A percentile compares a stretch with the other conserved stretches of the same genome.
Conservation (phyloP, 75 land plant genomes). For the Chamaecyparis obtusa region DNA sequence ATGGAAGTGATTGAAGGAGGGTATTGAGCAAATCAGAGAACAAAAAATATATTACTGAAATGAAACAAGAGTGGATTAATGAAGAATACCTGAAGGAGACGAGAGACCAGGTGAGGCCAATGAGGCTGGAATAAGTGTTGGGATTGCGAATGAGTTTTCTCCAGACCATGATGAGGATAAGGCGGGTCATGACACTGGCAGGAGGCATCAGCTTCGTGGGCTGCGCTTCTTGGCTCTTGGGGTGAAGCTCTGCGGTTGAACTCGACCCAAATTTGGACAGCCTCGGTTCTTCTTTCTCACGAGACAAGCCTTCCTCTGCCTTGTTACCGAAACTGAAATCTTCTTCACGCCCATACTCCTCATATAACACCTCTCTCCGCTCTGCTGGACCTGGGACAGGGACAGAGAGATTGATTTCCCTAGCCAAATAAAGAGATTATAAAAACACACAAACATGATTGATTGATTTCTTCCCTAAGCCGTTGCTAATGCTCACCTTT, state of each 20-base stretch:
- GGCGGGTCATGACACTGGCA: conserved; percentile 81
- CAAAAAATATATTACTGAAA: background rate
- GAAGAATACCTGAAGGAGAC: conserved; percentile 63
- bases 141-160: conserved; percentile 89
- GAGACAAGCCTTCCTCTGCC: conserved; percentile 17
- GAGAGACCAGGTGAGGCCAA: conserved; percentile 84
- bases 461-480: too few relatives aligned
- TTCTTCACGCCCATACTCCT: conserved; percentile 28
- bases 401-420: background rate
- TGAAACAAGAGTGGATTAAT: background rate
- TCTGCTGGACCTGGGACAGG: background rate
- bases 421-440: background rate
- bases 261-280: conserved; percentile 50
- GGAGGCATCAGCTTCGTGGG: conserved; percentile 75
- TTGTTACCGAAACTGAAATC: conserved; percentile 63
- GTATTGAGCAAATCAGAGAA: background rate
- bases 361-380: conserved; percentile 16
- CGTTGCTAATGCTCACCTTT: conserved; percentile 39
- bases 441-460: too few relatives aligned
- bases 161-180: conserved; percentile 89
- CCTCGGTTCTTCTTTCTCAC: conserved; percentile 46
- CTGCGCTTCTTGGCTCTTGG: conserved; percentile 31
- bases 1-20: too few relatives aligned
- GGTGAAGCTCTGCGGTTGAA: conserved; percentile 74
- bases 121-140: conserved; percentile 85